These are phyloP conservation scores for Gastrolobium bilobum DNA, from an alignment of 306 rosid genomes.

Conservation along the genomic window DNA sequence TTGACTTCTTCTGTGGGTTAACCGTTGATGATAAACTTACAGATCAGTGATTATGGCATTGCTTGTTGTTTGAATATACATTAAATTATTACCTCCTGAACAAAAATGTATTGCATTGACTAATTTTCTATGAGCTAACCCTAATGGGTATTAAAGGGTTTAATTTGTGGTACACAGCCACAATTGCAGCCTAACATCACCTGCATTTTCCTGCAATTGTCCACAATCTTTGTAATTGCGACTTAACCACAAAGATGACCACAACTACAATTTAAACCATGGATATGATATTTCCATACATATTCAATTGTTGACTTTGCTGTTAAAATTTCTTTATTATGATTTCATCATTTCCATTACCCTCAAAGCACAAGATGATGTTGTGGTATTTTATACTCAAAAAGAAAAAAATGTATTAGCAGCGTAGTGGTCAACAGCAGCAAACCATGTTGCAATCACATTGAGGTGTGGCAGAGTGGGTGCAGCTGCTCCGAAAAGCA, in stretches of 20 bases:
- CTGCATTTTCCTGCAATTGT: background rate
- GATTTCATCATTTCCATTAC: background rate
- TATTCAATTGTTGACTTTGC: background rate
- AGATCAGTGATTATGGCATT: background rate
- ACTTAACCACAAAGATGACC: too few relatives aligned
- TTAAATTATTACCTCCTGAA: background rate
- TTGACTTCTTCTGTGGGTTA: background rate
- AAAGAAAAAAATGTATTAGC: too few relatives aligned
- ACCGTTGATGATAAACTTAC: background rate
- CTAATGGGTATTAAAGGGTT: background rate
- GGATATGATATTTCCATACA: background rate
- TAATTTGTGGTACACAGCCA: background rate
- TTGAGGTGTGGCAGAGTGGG: background rate
- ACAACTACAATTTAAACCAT: too few relatives aligned
- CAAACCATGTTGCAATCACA: background rate
- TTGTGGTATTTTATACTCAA: background rate
- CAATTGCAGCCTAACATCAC: background rate
- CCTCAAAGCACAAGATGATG: background rate
- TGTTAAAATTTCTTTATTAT: too few relatives aligned
- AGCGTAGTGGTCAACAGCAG: background rate
- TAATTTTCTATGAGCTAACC: constrained; percentile 2
- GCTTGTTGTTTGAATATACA: constrained; percentile 29
- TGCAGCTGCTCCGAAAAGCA: background rate
- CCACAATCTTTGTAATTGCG: background rate
- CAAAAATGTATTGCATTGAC: background rate